phyloP scores from a whole-genome alignment of 306 rosid genomes.

The Glycyrrhiza uralensis region DNA sequence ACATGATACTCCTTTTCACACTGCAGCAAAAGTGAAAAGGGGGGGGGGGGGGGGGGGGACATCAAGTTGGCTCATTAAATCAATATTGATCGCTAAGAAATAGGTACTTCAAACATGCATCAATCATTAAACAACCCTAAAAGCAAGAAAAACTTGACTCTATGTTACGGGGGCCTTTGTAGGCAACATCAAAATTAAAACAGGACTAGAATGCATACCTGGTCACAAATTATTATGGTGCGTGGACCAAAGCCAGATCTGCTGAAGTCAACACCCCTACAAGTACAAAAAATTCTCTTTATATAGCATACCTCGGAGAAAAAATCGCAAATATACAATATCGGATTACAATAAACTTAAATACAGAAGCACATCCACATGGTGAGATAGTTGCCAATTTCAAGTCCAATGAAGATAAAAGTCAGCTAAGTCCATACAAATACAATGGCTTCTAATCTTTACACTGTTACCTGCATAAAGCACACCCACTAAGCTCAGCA shows the following conservation, averaged over 20 bases:
- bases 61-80: conserved; percentile 15
- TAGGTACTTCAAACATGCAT: conserved; percentile 8
- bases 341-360: conserved; percentile 8
- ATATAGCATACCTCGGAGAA: conserved; percentile 4
- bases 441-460: background rate
- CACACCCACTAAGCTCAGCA: conserved; percentile 83
- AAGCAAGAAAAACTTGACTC: background rate
- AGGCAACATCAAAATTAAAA: conserved; percentile 15
- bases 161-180: background rate
- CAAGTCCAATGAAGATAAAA: background rate
- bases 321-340: conserved; percentile 16
- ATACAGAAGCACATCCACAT: background rate
- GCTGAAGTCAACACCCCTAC: conserved; percentile 90
- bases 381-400: background rate
- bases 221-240: conserved; percentile 87
- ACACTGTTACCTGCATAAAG: conserved; percentile 74
- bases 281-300: conserved; percentile 26
- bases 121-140: background rate
- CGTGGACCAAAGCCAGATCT: conserved; percentile 95
- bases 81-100: background rate
- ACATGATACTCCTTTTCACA: conserved; percentile 97
- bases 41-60: background rate
- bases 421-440: background rate
- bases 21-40: conserved; percentile 35
- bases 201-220: conserved; percentile 42